Conservation (phyloP, 352 stramenopile genomes). For the Phytophthora sansomeana region DNA sequence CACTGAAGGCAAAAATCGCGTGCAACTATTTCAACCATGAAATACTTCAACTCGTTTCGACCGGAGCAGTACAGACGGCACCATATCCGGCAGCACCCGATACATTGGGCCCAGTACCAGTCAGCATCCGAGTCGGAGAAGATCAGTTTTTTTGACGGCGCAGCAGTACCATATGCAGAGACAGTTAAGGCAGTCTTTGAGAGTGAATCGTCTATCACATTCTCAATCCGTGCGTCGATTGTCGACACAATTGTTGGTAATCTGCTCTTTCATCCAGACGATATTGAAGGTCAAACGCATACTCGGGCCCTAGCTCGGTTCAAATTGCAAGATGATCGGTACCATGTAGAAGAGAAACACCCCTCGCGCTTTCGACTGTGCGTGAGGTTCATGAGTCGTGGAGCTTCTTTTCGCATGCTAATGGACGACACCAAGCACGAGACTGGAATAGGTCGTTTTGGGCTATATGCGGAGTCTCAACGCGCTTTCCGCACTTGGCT, state of each 20-base stretch:
- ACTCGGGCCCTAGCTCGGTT: neutral
- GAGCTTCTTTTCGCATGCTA: neutral
- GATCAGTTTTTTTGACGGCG: neutral
- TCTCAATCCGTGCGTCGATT: constrained; percentile 3
- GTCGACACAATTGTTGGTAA: neutral
- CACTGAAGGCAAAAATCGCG: no score
- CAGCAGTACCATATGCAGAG: neutral
- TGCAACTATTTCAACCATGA: neutral
- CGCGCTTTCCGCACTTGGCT: constrained; percentile 4
- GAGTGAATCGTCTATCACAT: neutral
- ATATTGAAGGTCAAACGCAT: constrained; percentile 4
- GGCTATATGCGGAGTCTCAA: neutral
- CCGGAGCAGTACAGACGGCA: neutral
- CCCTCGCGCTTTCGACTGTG: neutral
- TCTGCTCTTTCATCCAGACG: constrained; percentile 9
- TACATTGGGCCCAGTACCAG: neutral
- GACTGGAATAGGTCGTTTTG: constrained; percentile 4
- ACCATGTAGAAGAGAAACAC: neutral
- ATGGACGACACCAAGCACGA: neutral
- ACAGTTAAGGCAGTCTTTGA: constrained; percentile 2
- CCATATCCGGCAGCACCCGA: neutral
- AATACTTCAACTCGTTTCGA: neutral
- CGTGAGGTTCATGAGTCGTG: neutral
- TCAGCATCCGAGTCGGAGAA: neutral
- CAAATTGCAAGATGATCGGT: neutral